These are phyloP conservation scores for Zoysia matrella DNA, from an alignment of 202 grass and related monocot species.

Conservation along the genomic window DNA sequence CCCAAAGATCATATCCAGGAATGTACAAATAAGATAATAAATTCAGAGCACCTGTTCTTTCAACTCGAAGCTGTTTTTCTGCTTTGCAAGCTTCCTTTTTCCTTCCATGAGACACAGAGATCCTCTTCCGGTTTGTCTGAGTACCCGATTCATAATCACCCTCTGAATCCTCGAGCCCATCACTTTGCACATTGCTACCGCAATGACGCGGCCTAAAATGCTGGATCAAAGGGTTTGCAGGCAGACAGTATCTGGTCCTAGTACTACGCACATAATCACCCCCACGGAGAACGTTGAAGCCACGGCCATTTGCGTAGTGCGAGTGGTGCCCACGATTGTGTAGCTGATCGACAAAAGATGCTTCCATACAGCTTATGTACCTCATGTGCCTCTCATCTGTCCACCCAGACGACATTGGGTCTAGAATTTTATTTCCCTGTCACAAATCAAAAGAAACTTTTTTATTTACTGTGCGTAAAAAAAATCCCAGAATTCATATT, in stretches of 20 bases:
- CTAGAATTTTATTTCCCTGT: constrained; percentile 48
- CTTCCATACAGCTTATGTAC: constrained; percentile 87
- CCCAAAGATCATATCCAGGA: background rate
- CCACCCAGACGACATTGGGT: constrained; percentile 57
- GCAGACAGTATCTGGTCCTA: constrained; percentile 10
- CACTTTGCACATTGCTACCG: constrained; percentile 25
- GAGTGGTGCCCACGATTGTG: background rate
- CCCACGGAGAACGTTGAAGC: constrained; percentile 59
- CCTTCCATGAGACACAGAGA: constrained; percentile 32
- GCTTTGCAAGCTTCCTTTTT: constrained; percentile 48
- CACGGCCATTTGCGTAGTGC: background rate
- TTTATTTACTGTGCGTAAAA: background rate
- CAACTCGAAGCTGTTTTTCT: constrained; percentile 24
- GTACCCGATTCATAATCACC: constrained; percentile 55
- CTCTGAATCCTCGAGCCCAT: constrained; percentile 18
- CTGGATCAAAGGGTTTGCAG: constrained; percentile 57
- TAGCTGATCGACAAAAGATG: constrained; percentile 65
- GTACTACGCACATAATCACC: constrained; percentile 37
- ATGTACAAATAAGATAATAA: constrained; percentile 21
- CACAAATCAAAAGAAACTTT: constrained; percentile 12
- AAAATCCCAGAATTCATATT: background rate
- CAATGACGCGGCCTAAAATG: constrained; percentile 50
- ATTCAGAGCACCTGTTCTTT: constrained; percentile 54
- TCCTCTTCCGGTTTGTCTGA: constrained; percentile 43
- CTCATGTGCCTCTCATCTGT: constrained; percentile 78